Percentiles rank a stretch among this genome's conserved stretches.
Evolutionary conservation across 75 land plant genomes (phyloP).

Genomic region (Adiantum capillusveneris): DNA sequence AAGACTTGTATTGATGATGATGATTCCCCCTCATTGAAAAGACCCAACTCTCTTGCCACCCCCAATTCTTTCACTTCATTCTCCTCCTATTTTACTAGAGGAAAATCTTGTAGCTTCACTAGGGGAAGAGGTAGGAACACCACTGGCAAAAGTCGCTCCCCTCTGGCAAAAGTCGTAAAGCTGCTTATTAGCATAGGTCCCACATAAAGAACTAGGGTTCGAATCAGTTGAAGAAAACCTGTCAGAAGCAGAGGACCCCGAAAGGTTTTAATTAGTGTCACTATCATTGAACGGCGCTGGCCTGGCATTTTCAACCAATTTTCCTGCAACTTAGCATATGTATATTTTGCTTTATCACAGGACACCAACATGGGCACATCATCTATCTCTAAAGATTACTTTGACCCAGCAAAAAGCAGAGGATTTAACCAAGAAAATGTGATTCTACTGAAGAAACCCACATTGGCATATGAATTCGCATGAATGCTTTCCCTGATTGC

Average conservation of each 20-base stretch:
- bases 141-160: too few species aligned
- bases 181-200: conserved; percentile 25
- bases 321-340: background rate
- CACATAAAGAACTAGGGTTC: conserved; percentile 20
- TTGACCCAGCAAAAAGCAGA: conserved; percentile 10
- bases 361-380: conserved; percentile 14
- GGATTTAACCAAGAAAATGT: conserved; percentile 13
- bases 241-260: conserved; percentile 13
- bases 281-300: conserved; percentile 1
- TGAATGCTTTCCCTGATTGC: too few species aligned
- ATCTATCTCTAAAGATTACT: conserved; percentile 2
- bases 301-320: conserved; percentile 4
- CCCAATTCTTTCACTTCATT: too few species aligned
- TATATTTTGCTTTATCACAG: conserved; percentile 7
- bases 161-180: conserved; percentile 16
- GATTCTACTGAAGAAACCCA: conserved; percentile 13
- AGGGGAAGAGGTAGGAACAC: too few species aligned
- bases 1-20: too few species aligned
- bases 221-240: conserved; percentile 12
- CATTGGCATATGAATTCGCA: conserved; percentile 2
- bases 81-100: too few species aligned
- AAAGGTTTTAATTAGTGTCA: conserved; percentile 16
- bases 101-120: too few species aligned
- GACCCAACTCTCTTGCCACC: too few species aligned
- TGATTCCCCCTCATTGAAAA: too few species aligned